Percentiles rank a stretch among this genome's conserved stretches.
Conservation (phyloP, 23 red algal genomes). For the Gracilaria domingensis region DNA sequence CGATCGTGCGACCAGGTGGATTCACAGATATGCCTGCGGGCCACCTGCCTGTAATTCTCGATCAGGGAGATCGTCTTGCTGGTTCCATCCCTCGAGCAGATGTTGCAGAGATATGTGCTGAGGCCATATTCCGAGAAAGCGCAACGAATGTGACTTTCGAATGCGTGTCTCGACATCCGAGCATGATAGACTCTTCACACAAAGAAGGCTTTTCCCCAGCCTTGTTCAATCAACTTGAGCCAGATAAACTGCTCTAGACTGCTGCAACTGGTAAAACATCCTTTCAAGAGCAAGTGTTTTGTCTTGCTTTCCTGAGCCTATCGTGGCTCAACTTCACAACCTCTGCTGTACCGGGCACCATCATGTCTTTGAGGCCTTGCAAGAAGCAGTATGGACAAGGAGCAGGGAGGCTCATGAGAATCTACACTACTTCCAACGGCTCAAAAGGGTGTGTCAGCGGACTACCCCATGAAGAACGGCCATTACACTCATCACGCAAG, state of each 20-base stretch:
- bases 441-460: neutral
- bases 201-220: neutral
- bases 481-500: neutral
- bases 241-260: no score
- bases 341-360: no score
- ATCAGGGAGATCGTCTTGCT: conserved; percentile 74
- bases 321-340: no score
- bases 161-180: conserved; percentile 15
- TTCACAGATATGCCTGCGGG: conserved; percentile 63
- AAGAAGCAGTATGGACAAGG: no score
- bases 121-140: conserved; percentile 13
- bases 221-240: neutral
- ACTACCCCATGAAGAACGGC: neutral
- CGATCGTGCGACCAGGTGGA: conserved; percentile 86
- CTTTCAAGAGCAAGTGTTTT: no score
- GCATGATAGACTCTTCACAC: neutral
- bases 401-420: no score
- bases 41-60: conserved; percentile 23
- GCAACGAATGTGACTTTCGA: conserved; percentile 36
- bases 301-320: no score
- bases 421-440: neutral
- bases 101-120: conserved; percentile 59
- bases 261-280: no score
- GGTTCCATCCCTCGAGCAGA: conserved; percentile 76
- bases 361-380: no score